Evolutionary conservation across 1,284 basidiomycete species (phyloP).

Genomic region (Austroboletus niveus): DNA sequence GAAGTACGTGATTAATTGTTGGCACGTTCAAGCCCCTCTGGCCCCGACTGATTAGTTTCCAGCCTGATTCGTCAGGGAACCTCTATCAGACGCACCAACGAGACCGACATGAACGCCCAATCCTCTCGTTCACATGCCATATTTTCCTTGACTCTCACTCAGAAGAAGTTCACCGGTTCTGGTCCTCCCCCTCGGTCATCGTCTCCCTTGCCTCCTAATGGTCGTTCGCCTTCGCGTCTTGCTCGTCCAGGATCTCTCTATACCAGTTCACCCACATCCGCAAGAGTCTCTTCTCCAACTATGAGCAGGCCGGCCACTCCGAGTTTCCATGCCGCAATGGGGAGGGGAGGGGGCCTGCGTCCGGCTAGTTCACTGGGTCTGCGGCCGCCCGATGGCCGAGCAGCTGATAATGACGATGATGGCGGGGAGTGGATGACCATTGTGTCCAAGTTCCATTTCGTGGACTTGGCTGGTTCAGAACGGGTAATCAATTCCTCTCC

Average conservation of each 20-base stretch:
- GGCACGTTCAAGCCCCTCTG: slow-evolving; percentile 1
- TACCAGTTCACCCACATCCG: slow-evolving; percentile 38
- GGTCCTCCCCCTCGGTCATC: slow-evolving; percentile 67
- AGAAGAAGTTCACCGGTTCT: slow-evolving; percentile 76
- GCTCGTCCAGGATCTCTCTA: slow-evolving; percentile 75
- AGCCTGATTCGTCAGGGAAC: slow-evolving; percentile 86
- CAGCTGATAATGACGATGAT: slow-evolving; percentile 54
- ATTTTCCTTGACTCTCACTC: slow-evolving; percentile 92
- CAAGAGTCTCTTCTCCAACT: slow-evolving; percentile 68
- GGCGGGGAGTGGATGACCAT: slow-evolving; percentile 84
- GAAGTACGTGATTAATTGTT: slow-evolving; percentile 54
- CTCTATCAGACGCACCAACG: slow-evolving; percentile 88
- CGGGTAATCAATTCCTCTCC: slow-evolving; percentile 52
- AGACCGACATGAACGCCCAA: slow-evolving; percentile 98
- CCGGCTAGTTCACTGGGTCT: slow-evolving; percentile 72
- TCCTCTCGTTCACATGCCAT: slow-evolving; percentile 98
- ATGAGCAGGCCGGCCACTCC: slow-evolving; percentile 74
- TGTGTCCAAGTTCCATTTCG: slow-evolving; percentile 97
- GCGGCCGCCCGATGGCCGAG: slow-evolving; percentile 48
- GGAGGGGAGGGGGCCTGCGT: slow-evolving; percentile 62
- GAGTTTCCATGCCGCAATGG: slow-evolving; percentile 70
- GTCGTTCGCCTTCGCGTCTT: slow-evolving; percentile 75
- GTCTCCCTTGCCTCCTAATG: slow-evolving; percentile 67
- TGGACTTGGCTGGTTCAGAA: slow-evolving; percentile 96
- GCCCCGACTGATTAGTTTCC: slow-evolving; percentile 21